Base-by-base conservation (phyloP, 2,329 filamentous ascomycete species). In the Fusarium sp. region DNA sequence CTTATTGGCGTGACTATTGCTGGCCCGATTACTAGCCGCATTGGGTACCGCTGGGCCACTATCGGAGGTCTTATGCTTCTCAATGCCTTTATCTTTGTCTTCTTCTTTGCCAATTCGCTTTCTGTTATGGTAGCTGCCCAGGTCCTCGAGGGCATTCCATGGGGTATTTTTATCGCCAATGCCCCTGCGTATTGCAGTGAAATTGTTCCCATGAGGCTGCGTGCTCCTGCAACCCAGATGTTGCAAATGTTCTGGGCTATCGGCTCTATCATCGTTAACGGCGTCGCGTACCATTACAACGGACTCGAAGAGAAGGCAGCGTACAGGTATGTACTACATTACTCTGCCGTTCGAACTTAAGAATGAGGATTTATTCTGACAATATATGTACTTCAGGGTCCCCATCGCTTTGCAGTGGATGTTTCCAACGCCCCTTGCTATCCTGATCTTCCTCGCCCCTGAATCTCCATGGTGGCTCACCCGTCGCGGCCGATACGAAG, bases 201-300 rank as follows among this genome's bases (percentile, higher is more conserved):
- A 77, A 89, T 91, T 56, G 88, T 90, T 88, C 89, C 2, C 82
- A 91, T 51, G 81, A 82, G 74, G 28, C 82, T 91, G 47, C 83
- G 89, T 79, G 89, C 86, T 65, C 86, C 88, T 45, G 84, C 84
- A 20, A 91, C 89, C 5, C 87, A 88, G 76, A 90, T 88, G 82
- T 74, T 91, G 78, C 89, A 91, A 79, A 91, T 91, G 89, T 88
- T 88, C 81, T 91, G 89, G 89, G 87, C 88, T 8, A 87, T 91
- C 72, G 89, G 89, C 14, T 81, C 83, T 22, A 90, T 91, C 77
- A 89, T 91, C 47, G 89, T 91, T 28, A 86, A 84, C 24, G 89
- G 80, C 47, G 85, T 88, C 59, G 87, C 87, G 17, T 90, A 87
- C 75, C 77, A 80, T 57, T 90, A 87, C 82, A 86, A 89, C 22